Evolutionary conservation across 1,284 basidiomycete genomes (phyloP).

Genomic region (Veloporphyrellus conicus): DNA sequence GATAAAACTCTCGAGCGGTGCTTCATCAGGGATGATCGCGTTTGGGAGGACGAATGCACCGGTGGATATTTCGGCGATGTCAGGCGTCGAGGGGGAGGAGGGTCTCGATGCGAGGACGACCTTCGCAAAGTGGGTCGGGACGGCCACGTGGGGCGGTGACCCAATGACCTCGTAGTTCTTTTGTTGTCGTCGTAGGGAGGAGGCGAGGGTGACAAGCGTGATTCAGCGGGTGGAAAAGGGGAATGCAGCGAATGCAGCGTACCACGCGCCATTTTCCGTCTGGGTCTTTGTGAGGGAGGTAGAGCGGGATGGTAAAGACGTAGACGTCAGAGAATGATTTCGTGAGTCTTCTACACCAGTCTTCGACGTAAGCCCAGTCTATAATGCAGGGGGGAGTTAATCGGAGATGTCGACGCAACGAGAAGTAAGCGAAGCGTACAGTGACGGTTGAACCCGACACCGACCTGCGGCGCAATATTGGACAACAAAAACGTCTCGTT

Average conservation of each 20-base stretch:
- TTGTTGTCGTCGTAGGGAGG: neutral
- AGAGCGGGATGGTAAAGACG: constrained; percentile 97
- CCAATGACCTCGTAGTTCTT: constrained; percentile 94
- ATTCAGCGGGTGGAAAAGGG: neutral
- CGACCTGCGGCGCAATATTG: constrained; percentile 98
- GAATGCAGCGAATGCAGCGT: constrained; percentile 30
- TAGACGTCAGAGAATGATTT: constrained; percentile 88
- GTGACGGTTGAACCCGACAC: constrained; percentile 95
- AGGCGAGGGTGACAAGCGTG: neutral
- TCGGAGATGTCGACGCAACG: too few relatives aligned
- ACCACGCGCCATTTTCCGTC: constrained; percentile 96
- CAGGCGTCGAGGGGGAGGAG: constrained; percentile 66
- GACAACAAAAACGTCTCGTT: constrained; percentile 93
- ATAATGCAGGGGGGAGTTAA: neutral
- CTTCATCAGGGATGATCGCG: constrained; percentile 79
- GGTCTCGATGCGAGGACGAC: constrained; percentile 82
- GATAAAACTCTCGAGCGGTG: constrained; percentile 74
- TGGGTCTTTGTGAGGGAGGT: constrained; percentile 77
- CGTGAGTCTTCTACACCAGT: constrained; percentile 91
- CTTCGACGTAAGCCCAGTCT: constrained; percentile 97
- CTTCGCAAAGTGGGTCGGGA: constrained; percentile 98
- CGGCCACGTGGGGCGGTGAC: constrained; percentile 81
- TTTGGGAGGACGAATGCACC: constrained; percentile 97
- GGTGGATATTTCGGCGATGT: constrained; percentile 71
- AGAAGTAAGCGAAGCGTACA: constrained; percentile 51